phyloP scores from a whole-genome alignment of 2,329 filamentous ascomycete species.

The Fulvia fulva region DNA sequence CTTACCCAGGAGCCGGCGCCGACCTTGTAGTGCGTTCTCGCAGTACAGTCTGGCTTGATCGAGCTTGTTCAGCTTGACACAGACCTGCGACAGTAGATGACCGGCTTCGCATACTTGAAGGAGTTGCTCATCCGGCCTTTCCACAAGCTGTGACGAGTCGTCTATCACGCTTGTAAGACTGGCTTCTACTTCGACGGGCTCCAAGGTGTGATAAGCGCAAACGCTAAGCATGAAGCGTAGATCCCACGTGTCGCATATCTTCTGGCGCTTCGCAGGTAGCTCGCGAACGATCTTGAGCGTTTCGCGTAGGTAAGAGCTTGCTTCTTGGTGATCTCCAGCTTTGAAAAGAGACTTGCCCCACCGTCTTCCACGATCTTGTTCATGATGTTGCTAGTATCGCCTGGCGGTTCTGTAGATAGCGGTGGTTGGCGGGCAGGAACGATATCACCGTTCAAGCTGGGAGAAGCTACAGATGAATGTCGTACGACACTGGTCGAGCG shows the following conservation, averaged over 20 bases:
- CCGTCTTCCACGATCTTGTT: neutral
- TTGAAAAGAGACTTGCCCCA: conserved; percentile 26
- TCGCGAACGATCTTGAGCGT: conserved; percentile 26
- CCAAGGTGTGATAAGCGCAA: conserved; percentile 27
- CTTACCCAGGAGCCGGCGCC: conserved; percentile 15
- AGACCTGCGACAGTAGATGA: conserved; percentile 13
- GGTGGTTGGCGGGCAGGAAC: neutral
- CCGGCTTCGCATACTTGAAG: conserved; percentile 11
- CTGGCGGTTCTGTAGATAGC: neutral
- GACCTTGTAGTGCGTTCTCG: conserved; percentile 12
- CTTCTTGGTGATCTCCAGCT: conserved; percentile 24
- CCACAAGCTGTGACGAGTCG: neutral
- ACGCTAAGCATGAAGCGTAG: conserved; percentile 30
- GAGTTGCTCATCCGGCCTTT: conserved; percentile 3
- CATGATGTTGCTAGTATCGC: neutral
- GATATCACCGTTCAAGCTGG: neutral
- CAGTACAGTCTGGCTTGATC: conserved; percentile 14
- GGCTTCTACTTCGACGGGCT: conserved; percentile 21
- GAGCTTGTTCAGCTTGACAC: conserved; percentile 9
- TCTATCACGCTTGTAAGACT: conserved; percentile 17
- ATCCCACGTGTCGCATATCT: conserved; percentile 26
- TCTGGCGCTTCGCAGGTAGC: conserved; percentile 19
- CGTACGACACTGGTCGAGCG: neutral
- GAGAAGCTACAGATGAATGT: neutral
- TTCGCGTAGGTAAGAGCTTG: conserved; percentile 28